These are phyloP conservation scores for Iberis pinnata DNA, from an alignment of 345 rosid genomes.

Conservation along the genomic window DNA sequence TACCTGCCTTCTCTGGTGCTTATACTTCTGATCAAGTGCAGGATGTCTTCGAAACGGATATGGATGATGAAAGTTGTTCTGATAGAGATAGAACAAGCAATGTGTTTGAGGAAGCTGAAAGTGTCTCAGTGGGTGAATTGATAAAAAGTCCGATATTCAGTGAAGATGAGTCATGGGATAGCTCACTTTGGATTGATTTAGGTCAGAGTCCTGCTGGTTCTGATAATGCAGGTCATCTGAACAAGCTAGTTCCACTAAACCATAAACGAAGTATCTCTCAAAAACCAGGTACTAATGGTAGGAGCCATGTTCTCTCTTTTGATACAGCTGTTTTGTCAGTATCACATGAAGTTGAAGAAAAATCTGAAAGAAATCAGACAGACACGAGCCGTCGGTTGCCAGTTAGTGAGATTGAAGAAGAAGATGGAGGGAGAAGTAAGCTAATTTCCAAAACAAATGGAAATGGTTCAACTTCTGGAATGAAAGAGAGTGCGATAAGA, in stretches of 20 bases:
- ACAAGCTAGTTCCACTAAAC: slow-evolving; percentile 58
- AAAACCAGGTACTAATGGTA: slow-evolving; percentile 57
- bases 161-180: slow-evolving; percentile 90
- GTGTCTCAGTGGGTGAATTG: slow-evolving; percentile 86
- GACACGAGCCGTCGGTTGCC: slow-evolving; percentile 14
- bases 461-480: slow-evolving; percentile 51
- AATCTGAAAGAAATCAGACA: slow-evolving; percentile 26
- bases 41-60: slow-evolving; percentile 85
- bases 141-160: slow-evolving; percentile 98
- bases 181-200: slow-evolving; percentile 85
- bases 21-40: slow-evolving; percentile 82
- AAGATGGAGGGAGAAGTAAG: slow-evolving; percentile 37
- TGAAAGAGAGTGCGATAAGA: slow-evolving; percentile 92
- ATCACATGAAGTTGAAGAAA: slow-evolving; percentile 67
- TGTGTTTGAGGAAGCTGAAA: slow-evolving; percentile 87
- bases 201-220: slow-evolving; percentile 91
- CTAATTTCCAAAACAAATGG: slow-evolving; percentile 27
- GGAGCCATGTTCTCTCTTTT: slow-evolving; percentile 62
- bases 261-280: slow-evolving; percentile 51
- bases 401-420: slow-evolving; percentile 72
- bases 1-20: slow-evolving; percentile 96
- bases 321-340: slow-evolving; percentile 93
- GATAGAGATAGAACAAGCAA: slow-evolving; percentile 85
- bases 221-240: slow-evolving; percentile 45
- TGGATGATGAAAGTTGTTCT: slow-evolving; percentile 75